phyloP scores from a whole-genome alignment of 495 filamentous ascomycete genomes.

The Xylaria palmicola region DNA sequence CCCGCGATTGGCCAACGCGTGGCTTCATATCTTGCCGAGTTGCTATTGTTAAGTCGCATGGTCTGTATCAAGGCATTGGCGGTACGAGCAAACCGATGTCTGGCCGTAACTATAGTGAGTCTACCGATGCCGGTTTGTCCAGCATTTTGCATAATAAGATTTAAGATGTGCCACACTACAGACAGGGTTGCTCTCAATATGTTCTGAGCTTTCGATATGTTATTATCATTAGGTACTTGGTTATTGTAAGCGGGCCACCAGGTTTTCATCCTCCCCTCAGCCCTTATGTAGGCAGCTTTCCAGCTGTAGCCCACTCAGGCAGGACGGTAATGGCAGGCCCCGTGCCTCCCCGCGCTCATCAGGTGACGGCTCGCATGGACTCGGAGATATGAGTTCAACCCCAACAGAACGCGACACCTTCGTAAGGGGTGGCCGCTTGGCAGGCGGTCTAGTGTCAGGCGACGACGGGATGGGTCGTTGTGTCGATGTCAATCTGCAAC shows the following conservation, averaged over 20 bases:
- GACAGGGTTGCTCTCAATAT: not conserved
- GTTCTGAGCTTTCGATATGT: not conserved
- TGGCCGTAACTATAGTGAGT: not conserved
- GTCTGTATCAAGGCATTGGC: not conserved
- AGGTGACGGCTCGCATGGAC: not conserved
- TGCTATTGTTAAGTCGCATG: not conserved
- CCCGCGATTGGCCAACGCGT: no score
- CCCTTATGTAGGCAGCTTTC: no score
- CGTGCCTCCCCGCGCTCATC: not conserved
- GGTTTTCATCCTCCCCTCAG: not conserved
- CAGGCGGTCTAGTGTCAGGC: not conserved
- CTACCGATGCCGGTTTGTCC: not conserved
- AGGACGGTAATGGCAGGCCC: not conserved
- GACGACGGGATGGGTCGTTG: conserved; percentile 7
- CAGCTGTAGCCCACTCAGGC: not conserved
- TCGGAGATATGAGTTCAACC: not conserved
- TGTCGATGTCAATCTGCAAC: conserved; percentile 8
- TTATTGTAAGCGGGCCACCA: not conserved
- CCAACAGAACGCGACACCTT: not conserved
- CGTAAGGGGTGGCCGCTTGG: not conserved
- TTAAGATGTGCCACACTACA: not conserved
- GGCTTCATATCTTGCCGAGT: not conserved
- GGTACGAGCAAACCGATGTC: not conserved
- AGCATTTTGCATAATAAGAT: not conserved
- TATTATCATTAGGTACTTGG: not conserved